These are phyloP conservation scores for Physocladia obscura DNA, from an alignment of 192 early-diverging fungal species.

Conservation along the genomic window DNA sequence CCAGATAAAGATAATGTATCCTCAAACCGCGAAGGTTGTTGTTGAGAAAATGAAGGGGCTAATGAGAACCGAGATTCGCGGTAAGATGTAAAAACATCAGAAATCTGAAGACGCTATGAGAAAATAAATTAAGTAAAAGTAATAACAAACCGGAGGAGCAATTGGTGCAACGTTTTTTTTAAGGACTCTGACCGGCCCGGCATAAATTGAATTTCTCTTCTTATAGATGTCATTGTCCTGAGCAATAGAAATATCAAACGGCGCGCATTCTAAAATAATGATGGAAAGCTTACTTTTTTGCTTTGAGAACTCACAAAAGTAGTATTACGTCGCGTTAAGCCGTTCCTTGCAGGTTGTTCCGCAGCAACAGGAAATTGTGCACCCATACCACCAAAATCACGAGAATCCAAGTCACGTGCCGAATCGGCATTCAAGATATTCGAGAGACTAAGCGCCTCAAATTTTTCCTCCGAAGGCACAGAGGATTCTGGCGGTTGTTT, in stretches of 20 bases:
- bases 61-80: too few relatives aligned
- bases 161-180: background rate
- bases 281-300: background rate
- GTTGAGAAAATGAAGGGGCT: too few relatives aligned
- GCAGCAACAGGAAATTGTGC: background rate
- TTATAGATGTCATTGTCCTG: background rate
- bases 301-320: background rate
- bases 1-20: too few relatives aligned
- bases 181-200: conserved; percentile 15
- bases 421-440: conserved; percentile 10
- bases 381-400: background rate
- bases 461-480: background rate
- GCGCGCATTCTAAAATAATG: too few relatives aligned
- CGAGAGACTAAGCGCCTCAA: background rate
- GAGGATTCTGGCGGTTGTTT: too few relatives aligned
- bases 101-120: too few relatives aligned
- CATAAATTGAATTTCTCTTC: conserved; percentile 22
- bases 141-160: background rate
- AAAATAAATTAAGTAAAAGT: too few relatives aligned
- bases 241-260: background rate
- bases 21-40: too few relatives aligned
- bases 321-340: background rate
- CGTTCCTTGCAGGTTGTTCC: background rate
- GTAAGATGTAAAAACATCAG: too few relatives aligned
- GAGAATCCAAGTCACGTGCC: conserved; percentile 7